Conservation (phyloP, 805 yeast genomes). For the Sugiyamaella chiloensis region DNA sequence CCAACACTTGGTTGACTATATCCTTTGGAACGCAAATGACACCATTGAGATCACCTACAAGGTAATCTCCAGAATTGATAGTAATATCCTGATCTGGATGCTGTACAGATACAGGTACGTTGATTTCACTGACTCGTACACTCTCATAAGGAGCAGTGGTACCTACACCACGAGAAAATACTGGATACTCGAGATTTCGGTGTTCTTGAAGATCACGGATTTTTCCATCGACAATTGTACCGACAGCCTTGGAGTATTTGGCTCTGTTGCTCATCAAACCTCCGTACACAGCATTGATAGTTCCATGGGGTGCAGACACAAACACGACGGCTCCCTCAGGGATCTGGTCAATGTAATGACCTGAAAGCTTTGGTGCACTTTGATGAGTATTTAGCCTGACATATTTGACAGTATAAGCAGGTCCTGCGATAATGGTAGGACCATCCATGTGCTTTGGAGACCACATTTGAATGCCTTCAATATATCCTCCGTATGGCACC, state of each 20-base stretch:
- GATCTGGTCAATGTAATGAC: slow-evolving; percentile 68
- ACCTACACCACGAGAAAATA: slow-evolving; percentile 75
- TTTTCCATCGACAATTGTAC: slow-evolving; percentile 41
- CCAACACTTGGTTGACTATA: slow-evolving; percentile 30
- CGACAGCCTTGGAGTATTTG: slow-evolving; percentile 7
- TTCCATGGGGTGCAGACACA: slow-evolving; percentile 56
- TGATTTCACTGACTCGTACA: slow-evolving; percentile 75
- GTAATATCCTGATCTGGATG: slow-evolving; percentile 18
- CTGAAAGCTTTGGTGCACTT: slow-evolving; percentile 34
- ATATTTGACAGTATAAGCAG: slow-evolving; percentile 17
- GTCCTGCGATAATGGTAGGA: slow-evolving; percentile 12
- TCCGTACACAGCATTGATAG: slow-evolving; percentile 78
- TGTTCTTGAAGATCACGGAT: slow-evolving; percentile 14
- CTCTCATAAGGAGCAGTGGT: slow-evolving; percentile 72
- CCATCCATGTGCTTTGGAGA: slow-evolving; percentile 16
- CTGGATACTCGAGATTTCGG: slow-evolving; percentile 57
- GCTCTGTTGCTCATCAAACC: slow-evolving; percentile 64
- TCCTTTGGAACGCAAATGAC: slow-evolving; percentile 53
- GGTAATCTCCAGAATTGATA: slow-evolving; percentile 65
- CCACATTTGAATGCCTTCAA: slow-evolving; percentile 14
- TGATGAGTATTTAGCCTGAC: slow-evolving; percentile 9
- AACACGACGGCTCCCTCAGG: slow-evolving; percentile 64
- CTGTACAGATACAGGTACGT: slow-evolving; percentile 48
- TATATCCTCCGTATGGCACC: slow-evolving; percentile 15
- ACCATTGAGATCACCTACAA: slow-evolving; percentile 81